phyloP scores from a whole-genome alignment of 108 stramenopile species.

The Nitzschia sp. region DNA sequence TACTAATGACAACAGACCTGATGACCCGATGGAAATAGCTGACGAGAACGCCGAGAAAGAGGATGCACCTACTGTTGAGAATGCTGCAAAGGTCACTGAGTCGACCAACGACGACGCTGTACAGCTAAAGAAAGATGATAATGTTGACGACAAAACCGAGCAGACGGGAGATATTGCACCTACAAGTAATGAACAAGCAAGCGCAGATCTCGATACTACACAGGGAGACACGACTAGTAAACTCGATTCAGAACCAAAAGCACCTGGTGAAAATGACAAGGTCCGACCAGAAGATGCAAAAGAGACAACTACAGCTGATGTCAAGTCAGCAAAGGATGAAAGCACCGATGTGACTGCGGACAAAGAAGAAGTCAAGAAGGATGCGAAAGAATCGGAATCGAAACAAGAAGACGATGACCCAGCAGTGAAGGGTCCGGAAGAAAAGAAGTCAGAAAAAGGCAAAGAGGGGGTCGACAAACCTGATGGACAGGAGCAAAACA shows the following conservation, averaged over 20 bases:
- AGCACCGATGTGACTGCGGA: constrained; percentile 3
- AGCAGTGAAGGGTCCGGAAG: constrained; percentile 1
- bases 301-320: not conserved
- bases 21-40: too few species aligned
- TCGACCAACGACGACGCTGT: constrained; percentile 1
- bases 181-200: not conserved
- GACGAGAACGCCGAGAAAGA: not conserved
- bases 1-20: too few species aligned
- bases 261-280: not conserved
- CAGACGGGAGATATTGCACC: constrained; percentile 4
- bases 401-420: constrained; percentile 10
- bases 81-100: not conserved
- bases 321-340: not conserved
- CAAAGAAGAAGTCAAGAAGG: not conserved
- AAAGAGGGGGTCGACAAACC: not conserved
- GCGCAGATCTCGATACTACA: not conserved
- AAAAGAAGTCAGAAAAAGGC: not conserved
- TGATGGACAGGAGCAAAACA: constrained; percentile 8
- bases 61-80: not conserved
- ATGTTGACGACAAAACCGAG: constrained; percentile 21
- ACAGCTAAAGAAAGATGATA: constrained; percentile 27
- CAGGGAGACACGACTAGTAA: not conserved
- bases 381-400: constrained; percentile 8
- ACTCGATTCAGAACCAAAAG: not conserved
- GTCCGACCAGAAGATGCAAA: constrained; percentile 10